A percentile compares a stretch with the other conserved stretches of the same genome.
Conservation (phyloP, 2,329 filamentous ascomycete species). For the Neophaeococcomyces aloes region DNA sequence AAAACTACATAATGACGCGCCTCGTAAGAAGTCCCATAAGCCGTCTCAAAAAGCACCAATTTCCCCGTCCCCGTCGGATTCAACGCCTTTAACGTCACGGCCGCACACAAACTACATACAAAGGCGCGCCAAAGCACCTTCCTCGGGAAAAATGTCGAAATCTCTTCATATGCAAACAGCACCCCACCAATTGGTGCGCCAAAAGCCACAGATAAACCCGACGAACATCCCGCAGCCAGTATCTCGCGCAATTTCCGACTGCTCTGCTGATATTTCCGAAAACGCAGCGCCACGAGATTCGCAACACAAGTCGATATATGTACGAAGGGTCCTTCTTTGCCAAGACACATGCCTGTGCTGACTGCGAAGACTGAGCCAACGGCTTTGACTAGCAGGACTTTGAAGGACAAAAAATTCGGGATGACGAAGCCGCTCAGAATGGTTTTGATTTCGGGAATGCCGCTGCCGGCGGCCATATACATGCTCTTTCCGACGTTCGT, state of each 20-base stretch:
- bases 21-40: constrained; percentile 48
- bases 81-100: constrained; percentile 46
- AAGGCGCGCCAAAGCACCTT: constrained; percentile 52
- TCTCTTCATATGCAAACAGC: constrained; percentile 51
- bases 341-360: constrained; percentile 49
- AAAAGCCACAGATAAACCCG: constrained; percentile 51
- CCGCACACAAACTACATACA: constrained; percentile 47
- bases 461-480: constrained; percentile 50
- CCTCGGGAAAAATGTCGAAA: constrained; percentile 49
- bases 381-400: constrained; percentile 47
- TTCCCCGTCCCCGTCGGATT: constrained; percentile 52
- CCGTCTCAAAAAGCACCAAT: constrained; percentile 50
- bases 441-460: constrained; percentile 54
- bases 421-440: constrained; percentile 52
- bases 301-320: constrained; percentile 51
- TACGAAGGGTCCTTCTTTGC: constrained; percentile 53
- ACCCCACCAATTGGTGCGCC: constrained; percentile 53
- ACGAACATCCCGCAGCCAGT: constrained; percentile 46
- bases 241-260: constrained; percentile 49
- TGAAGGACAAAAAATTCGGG: constrained; percentile 45
- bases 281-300: constrained; percentile 41
- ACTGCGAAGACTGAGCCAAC: constrained; percentile 50
- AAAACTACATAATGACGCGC: constrained; percentile 48
- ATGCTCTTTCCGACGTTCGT: constrained; percentile 57
- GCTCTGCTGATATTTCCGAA: constrained; percentile 49